phyloP scores from a whole-genome alignment of 1,139 yeast species.

The Taiozyma sp. region DNA sequence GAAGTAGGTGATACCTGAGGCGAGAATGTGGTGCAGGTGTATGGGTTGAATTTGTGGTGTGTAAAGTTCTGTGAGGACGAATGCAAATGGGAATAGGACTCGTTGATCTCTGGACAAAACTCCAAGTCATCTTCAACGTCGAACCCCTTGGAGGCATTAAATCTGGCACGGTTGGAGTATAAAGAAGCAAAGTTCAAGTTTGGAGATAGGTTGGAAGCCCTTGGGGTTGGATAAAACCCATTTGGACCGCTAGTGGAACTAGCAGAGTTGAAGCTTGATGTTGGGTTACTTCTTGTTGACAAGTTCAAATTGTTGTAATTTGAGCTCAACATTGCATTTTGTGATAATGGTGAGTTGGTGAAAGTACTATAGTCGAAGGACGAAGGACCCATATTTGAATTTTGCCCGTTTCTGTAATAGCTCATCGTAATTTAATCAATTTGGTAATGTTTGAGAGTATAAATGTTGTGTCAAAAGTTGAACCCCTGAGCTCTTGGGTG shows the following conservation, averaged over 20 bases:
- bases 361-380: background rate
- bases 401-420: conserved; percentile 2
- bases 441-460: background rate
- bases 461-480: background rate
- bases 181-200: conserved; percentile 20
- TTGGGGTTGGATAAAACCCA: conserved; percentile 1
- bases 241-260: conserved; percentile 3
- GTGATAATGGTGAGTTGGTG: conserved; percentile 13
- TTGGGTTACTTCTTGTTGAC: conserved; percentile 9
- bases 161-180: conserved; percentile 21
- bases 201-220: conserved; percentile 13
- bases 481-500: background rate
- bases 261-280: background rate
- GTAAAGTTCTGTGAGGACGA: conserved; percentile 12
- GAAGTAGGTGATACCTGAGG: conserved; percentile 32
- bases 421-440: conserved; percentile 1
- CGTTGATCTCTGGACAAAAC: conserved; percentile 54
- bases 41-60: conserved; percentile 47
- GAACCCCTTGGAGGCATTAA: conserved; percentile 45
- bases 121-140: conserved; percentile 62
- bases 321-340: background rate
- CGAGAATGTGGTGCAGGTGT: conserved; percentile 51
- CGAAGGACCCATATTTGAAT: background rate
- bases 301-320: conserved; percentile 20
- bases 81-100: background rate